A percentile compares a stretch with the other conserved stretches of the same genome.
These are phyloP conservation scores for Solanum chacoense DNA, from an alignment of 305 asterid species.

Conservation along the genomic window DNA sequence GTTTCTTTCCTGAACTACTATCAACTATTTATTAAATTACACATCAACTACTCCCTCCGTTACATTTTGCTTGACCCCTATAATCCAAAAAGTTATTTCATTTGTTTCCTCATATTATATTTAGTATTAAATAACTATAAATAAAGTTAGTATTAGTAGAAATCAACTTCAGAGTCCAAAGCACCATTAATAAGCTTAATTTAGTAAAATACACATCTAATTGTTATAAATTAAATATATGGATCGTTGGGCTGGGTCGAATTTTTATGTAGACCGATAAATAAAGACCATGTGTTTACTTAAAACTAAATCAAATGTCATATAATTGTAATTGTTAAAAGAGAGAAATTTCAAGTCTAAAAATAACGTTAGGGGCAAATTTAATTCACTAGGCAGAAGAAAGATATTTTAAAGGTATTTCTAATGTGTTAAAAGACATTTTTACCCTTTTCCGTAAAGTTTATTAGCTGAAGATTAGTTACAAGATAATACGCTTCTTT, in stretches of 20 bases:
- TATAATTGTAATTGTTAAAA: no score
- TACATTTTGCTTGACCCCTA: background rate
- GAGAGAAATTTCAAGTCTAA: background rate
- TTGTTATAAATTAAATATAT: background rate
- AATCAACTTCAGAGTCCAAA: background rate
- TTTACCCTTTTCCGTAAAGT: background rate
- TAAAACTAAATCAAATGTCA: no score
- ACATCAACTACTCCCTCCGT: no score
- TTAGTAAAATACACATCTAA: background rate
- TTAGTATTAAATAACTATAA: background rate
- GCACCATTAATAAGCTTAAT: background rate
- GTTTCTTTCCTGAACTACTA: no score
- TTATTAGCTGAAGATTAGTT: background rate
- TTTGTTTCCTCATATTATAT: background rate
- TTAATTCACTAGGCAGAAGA: background rate
- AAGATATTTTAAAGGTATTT: background rate
- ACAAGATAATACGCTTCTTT: no score
- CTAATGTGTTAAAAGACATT: background rate
- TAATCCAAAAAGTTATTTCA: background rate
- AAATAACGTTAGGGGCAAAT: background rate
- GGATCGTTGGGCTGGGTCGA: background rate
- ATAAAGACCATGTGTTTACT: background rate
- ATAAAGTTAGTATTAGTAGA: background rate
- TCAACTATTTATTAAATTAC: no score
- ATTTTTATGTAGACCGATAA: no score